Conservation (phyloP, 352 stramenopile genomes). For the Phytophthora boehmeriae region DNA sequence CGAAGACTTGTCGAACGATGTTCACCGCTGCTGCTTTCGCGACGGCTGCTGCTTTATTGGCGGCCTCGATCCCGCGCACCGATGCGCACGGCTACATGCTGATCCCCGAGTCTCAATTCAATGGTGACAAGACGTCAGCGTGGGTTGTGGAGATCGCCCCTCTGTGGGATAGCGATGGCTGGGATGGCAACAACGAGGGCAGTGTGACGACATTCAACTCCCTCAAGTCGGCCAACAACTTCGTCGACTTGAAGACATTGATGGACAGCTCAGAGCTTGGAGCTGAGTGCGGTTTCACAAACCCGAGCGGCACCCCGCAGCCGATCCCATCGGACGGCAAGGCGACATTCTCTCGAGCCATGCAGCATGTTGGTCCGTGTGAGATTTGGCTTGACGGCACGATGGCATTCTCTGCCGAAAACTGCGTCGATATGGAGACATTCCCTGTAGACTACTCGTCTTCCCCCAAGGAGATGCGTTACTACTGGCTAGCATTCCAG, state of each 20-base stretch:
- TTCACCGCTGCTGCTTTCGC: constrained; percentile 29
- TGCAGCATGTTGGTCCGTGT: constrained; percentile 39
- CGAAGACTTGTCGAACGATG: constrained; percentile 9
- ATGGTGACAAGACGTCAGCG: constrained; percentile 31
- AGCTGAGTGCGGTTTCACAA: constrained; percentile 41
- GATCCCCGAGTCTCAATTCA: constrained; percentile 38
- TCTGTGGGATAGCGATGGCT: constrained; percentile 28
- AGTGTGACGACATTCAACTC: constrained; percentile 32
- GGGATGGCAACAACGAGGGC: constrained; percentile 41
- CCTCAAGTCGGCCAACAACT: constrained; percentile 37
- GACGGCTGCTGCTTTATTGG: constrained; percentile 23
- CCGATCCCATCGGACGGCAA: constrained; percentile 41
- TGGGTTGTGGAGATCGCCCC: constrained; percentile 46
- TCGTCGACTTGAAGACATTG: constrained; percentile 37
- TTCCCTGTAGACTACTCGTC: constrained; percentile 48
- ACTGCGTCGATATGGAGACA: constrained; percentile 47
- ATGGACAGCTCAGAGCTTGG: constrained; percentile 42
- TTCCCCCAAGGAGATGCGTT: constrained; percentile 46
- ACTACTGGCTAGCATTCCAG: constrained; percentile 52
- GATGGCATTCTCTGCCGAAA: constrained; percentile 35
- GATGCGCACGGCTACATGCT: constrained; percentile 44
- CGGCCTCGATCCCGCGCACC: constrained; percentile 17
- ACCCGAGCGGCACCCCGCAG: constrained; percentile 38
- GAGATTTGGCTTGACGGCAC: constrained; percentile 50
- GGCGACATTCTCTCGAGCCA: constrained; percentile 38